Conservation (phyloP, 345 rosid genomes). For the Gossypium stocksii region DNA sequence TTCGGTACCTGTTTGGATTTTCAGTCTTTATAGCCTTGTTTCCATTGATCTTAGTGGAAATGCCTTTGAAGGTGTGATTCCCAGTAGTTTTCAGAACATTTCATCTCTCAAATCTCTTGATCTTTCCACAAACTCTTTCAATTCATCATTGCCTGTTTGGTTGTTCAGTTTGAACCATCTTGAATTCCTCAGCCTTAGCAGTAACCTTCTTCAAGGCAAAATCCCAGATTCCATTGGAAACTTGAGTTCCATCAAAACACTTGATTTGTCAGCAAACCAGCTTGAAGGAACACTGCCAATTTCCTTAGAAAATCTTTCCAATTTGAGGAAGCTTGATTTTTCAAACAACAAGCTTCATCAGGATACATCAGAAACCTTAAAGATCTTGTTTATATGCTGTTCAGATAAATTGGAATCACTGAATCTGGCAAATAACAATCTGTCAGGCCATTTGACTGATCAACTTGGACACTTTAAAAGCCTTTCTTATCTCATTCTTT, state of each 20-base stretch:
- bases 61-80: constrained; percentile 3
- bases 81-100: constrained; percentile 6
- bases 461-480: constrained; percentile 15
- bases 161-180: constrained; percentile 11
- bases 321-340: constrained; percentile 4
- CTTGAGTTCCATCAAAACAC: constrained; percentile 19
- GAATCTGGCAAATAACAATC: not conserved
- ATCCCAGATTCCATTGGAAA: constrained; percentile 12
- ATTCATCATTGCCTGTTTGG: constrained; percentile 23
- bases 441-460: not conserved
- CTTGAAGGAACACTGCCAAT: not conserved
- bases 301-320: not conserved
- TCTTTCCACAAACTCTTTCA: not conserved
- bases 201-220: constrained; percentile 15
- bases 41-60: constrained; percentile 7
- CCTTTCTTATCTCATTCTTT: constrained; percentile 7
- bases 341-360: not conserved
- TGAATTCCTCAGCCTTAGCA: constrained; percentile 9
- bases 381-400: not conserved
- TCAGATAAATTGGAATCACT: not conserved
- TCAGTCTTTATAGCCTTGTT: constrained; percentile 5
- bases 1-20: constrained; percentile 16
- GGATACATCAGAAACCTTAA: not conserved
- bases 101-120: constrained; percentile 17
- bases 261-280: not conserved